phyloP scores from a whole-genome alignment of 2,329 filamentous ascomycete species.

The Plenodomus lindquistii region DNA sequence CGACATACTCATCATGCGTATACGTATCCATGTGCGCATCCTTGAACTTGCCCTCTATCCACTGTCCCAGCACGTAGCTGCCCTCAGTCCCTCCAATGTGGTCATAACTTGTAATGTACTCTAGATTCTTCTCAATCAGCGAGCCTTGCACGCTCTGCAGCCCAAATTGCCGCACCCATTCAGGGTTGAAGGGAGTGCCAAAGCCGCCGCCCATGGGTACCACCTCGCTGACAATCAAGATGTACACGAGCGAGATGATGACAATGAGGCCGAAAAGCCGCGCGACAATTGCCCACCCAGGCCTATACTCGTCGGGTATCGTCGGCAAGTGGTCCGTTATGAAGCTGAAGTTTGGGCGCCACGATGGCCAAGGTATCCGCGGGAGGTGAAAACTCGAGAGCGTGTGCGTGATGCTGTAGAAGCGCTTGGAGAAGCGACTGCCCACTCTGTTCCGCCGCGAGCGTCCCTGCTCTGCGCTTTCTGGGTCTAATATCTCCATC shows the following conservation, averaged over 20 bases:
- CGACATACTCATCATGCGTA: conserved; percentile 65
- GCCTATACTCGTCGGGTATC: conserved; percentile 53
- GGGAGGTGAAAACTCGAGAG: conserved; percentile 61
- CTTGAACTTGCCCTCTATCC: conserved; percentile 77
- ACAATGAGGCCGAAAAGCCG: conserved; percentile 75
- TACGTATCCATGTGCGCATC: conserved; percentile 75
- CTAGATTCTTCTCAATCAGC: conserved; percentile 67
- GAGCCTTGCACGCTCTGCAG: conserved; percentile 72
- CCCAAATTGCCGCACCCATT: conserved; percentile 76
- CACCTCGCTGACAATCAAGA: conserved; percentile 83
- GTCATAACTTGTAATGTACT: conserved; percentile 79
- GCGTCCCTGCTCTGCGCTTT: conserved; percentile 35
- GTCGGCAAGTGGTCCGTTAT: conserved; percentile 45
- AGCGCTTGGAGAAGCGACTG: conserved; percentile 58
- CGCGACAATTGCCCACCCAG: conserved; percentile 69
- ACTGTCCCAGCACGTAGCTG: conserved; percentile 82
- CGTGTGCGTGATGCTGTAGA: conserved; percentile 60
- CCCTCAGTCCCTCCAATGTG: conserved; percentile 95
- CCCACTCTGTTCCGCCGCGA: conserved; percentile 30
- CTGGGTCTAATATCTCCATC: conserved; percentile 51
- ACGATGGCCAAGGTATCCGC: conserved; percentile 40
- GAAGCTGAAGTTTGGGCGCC: conserved; percentile 27
- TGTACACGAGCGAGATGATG: conserved; percentile 77
- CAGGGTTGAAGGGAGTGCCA: conserved; percentile 77
- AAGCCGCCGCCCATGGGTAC: conserved; percentile 66